Conservation (phyloP, 805 yeast genomes). For the Cephaloascus albidus region DNA sequence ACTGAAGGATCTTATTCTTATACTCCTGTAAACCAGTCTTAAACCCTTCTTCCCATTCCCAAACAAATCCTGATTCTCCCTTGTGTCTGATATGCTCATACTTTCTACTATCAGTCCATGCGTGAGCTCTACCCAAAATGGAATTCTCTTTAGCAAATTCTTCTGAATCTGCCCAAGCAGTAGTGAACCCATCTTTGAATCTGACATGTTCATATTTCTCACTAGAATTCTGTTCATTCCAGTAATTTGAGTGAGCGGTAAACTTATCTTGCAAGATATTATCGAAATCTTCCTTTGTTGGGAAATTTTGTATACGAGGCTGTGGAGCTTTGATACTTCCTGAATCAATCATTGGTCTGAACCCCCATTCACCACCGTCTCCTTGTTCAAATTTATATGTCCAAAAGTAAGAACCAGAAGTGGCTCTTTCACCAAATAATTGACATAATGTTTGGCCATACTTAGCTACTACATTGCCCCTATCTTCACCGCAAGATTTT, state of each 20-base stretch:
- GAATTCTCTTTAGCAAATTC: conserved; percentile 64
- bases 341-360: conserved; percentile 60
- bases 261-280: conserved; percentile 24
- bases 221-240: conserved; percentile 51
- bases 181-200: conserved; percentile 66
- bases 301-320: conserved; percentile 19
- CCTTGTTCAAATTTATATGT: conserved; percentile 81
- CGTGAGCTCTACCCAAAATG: conserved; percentile 59
- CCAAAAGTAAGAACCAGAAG: conserved; percentile 83
- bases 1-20: conserved; percentile 1
- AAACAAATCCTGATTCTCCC: conserved; percentile 49
- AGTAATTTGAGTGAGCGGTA: conserved; percentile 49
- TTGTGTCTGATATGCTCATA: conserved; percentile 47
- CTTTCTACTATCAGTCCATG: conserved; percentile 59
- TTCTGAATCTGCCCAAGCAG: conserved; percentile 68
- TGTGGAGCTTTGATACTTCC: conserved; percentile 39
- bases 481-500: conserved; percentile 28
- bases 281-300: conserved; percentile 32
- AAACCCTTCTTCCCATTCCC: conserved; percentile 93
- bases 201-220: conserved; percentile 74
- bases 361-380: conserved; percentile 96
- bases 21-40: conserved; percentile 48
- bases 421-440: conserved; percentile 42
- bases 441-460: conserved; percentile 53
- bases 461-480: conserved; percentile 46